Conservation (phyloP, 1,284 basidiomycete species). For the Cutaneotrichosporon sp. region DNA sequence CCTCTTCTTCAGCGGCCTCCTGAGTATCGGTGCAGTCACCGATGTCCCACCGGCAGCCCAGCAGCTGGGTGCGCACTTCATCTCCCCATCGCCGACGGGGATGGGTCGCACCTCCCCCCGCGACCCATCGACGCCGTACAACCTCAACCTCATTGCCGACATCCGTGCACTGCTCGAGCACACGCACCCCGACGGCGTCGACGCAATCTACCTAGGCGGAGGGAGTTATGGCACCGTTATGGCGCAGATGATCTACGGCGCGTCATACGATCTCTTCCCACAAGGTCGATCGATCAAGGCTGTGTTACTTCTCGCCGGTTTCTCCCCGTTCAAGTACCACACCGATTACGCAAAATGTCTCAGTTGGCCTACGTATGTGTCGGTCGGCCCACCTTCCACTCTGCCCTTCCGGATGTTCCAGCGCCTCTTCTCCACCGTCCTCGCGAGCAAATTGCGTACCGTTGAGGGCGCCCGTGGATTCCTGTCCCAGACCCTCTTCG, state of each 20-base stretch:
- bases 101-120: slow-evolving; percentile 24
- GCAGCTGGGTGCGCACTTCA: slow-evolving; percentile 10
- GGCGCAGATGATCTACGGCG: slow-evolving; percentile 62
- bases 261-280: slow-evolving; percentile 59
- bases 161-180: slow-evolving; percentile 58
- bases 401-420: slow-evolving; percentile 54
- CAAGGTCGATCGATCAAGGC: slow-evolving; percentile 56
- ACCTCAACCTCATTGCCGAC: slow-evolving; percentile 57
- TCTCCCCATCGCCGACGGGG: slow-evolving; percentile 13
- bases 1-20: slow-evolving; percentile 18
- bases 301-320: slow-evolving; percentile 57
- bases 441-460: slow-evolving; percentile 53
- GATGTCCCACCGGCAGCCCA: background rate
- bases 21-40: slow-evolving; percentile 4
- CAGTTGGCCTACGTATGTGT: slow-evolving; percentile 57
- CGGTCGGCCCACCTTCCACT: slow-evolving; percentile 56
- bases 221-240: slow-evolving; percentile 60
- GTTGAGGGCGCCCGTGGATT: slow-evolving; percentile 55
- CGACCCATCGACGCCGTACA: slow-evolving; percentile 40
- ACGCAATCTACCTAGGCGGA: slow-evolving; percentile 52
- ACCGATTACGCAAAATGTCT: slow-evolving; percentile 55
- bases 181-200: slow-evolving; percentile 55
- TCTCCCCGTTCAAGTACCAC: slow-evolving; percentile 58
- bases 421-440: slow-evolving; percentile 44
- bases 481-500: slow-evolving; percentile 52